Percentiles rank a stretch among this genome's conserved stretches.
Conservation (phyloP, 805 yeast species). For the Suhomyces prunicola region DNA sequence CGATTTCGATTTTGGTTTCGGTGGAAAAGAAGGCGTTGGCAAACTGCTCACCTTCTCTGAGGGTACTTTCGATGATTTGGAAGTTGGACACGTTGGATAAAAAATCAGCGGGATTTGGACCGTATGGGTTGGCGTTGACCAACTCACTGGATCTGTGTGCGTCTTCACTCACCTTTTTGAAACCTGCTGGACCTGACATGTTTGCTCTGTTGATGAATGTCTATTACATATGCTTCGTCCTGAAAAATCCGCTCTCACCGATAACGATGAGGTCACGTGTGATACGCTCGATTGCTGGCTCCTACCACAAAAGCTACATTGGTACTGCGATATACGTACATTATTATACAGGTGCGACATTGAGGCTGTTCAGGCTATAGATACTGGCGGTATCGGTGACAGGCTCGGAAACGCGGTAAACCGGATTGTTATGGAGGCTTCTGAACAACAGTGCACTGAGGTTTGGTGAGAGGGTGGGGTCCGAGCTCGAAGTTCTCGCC, state of each 20-base stretch:
- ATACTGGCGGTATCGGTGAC: neutral
- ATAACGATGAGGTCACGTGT: neutral
- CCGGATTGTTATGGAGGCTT: neutral
- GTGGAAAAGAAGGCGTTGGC: conserved; percentile 60
- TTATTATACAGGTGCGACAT: conserved; percentile 1
- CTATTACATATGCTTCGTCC: neutral
- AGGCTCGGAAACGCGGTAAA: conserved; percentile 4
- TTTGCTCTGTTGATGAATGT: neutral
- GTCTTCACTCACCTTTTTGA: conserved; percentile 36
- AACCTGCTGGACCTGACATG: conserved; percentile 33
- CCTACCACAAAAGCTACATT: neutral
- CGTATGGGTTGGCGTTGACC: conserved; percentile 46
- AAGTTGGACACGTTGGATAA: conserved; percentile 53
- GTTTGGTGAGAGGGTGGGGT: neutral
- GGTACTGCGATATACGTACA: neutral
- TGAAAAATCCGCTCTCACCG: neutral
- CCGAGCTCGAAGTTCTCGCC: neutral
- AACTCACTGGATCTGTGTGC: conserved; percentile 20
- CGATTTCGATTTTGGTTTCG: conserved; percentile 55
- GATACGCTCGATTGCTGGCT: neutral
- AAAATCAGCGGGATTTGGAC: conserved; percentile 57
- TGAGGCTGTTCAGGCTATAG: conserved; percentile 1
- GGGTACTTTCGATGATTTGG: conserved; percentile 54
- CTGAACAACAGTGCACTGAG: conserved; percentile 1
- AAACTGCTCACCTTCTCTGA: conserved; percentile 64